Evolutionary conservation across 2,329 filamentous ascomycete genomes (phyloP).

Genomic region (Calonectria montana): DNA sequence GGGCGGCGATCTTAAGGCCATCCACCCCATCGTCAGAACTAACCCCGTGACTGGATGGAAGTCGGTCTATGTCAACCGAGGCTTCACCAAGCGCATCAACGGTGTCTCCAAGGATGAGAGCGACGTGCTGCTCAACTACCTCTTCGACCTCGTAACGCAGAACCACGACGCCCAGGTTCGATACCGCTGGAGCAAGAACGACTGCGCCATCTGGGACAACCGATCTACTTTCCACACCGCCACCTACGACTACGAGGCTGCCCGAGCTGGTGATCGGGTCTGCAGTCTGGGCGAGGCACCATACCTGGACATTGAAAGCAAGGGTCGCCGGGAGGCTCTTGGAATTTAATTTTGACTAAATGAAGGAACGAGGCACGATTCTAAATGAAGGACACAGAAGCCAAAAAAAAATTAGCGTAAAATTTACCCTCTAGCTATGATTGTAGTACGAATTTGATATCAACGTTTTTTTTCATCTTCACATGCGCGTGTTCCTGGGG

Average conservation of each 20-base stretch:
- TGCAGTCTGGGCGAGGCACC: constrained; percentile 57
- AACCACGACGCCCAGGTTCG: constrained; percentile 70
- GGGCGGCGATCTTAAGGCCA: constrained; percentile 61
- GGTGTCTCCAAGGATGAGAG: constrained; percentile 66
- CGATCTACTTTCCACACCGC: constrained; percentile 62
- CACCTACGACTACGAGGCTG: constrained; percentile 69
- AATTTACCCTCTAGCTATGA: neutral
- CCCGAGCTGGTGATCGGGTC: constrained; percentile 55
- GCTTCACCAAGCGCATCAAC: constrained; percentile 66
- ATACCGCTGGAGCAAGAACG: constrained; percentile 64
- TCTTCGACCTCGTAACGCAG: constrained; percentile 60
- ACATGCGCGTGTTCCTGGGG: neutral
- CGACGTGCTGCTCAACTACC: constrained; percentile 60
- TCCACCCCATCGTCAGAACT: constrained; percentile 67
- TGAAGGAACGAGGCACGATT: neutral
- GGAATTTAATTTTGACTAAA: constrained; percentile 24
- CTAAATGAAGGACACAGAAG: neutral
- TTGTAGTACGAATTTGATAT: constrained; percentile 7
- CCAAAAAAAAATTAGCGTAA: neutral
- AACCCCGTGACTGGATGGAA: constrained; percentile 72
- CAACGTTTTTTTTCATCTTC: neutral
- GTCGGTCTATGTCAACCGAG: constrained; percentile 62
- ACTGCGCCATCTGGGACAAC: constrained; percentile 76
- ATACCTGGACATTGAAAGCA: constrained; percentile 53
- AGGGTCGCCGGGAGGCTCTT: constrained; percentile 53